Evolutionary conservation across 2,329 filamentous ascomycete species (phyloP), one percentile per base, ranked within the genome.

Genomic region (Aureobasidium namibiae): DNA sequence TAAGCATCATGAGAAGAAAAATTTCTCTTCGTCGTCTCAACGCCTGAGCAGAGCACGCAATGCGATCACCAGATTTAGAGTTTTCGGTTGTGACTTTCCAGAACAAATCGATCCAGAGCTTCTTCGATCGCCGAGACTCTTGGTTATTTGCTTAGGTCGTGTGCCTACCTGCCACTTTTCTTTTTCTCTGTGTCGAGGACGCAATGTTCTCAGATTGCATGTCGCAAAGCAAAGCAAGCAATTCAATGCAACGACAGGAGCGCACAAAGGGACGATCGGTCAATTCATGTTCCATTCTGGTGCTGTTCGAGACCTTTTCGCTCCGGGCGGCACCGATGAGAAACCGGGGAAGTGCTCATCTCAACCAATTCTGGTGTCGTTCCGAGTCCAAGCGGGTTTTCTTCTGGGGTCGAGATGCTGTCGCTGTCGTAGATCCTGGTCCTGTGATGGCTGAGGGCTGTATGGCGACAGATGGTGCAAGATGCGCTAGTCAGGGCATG

Each of bases 61-160:
- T 53, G 50, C 29, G 34, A 53, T 52, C 48, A 53, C 36, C 50
- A 53, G 36, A 42, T 41, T 41, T 53, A 53, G n/a, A 33, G 50
- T 53, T 53, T n/a, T 42, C 48, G 48, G 18, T 38, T 24, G n/a
- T 38, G 23, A 34, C 33, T 39, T 53, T 53, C 50, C 50, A 53
- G 50, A 53, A 53, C 36, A 23, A 31, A 31, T 24, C 24, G 24
- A 36, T 18, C 26, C 14, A 16, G 39, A 31, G 50, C 50, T 53
- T 53, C 50, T 14, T 42, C n/a, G 11, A 24, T 26, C 24, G 38
- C 34, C 50, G 36, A 39, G 34, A 53, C 11, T 38, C 33, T 26
- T 39, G 23, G 9, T 8, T 8, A n/a, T 38, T 38, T 26, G 14
- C 33, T 26, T 18, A 8, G 36, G 48, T 52, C 48, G 48, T 14